Evolutionary conservation across 306 rosid genomes (phyloP).

Genomic region (Crataegus laevigata): DNA sequence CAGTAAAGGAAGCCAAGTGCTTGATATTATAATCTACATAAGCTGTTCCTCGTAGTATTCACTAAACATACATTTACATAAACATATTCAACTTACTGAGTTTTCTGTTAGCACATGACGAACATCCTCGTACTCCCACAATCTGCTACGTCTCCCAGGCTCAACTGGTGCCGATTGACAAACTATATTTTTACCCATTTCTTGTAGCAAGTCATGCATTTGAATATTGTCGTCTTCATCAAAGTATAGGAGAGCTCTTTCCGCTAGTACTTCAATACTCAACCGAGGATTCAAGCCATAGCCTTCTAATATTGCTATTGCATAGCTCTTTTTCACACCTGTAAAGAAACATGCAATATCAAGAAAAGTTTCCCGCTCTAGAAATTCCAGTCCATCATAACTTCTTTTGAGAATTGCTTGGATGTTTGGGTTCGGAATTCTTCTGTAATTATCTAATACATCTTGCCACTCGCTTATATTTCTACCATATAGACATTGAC

Average conservation of each 20-base stretch:
- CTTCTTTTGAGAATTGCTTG: slow-evolving; percentile 23
- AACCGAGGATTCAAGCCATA: slow-evolving; percentile 6
- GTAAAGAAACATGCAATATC: slow-evolving; percentile 37
- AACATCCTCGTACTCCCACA: slow-evolving; percentile 28
- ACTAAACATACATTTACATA: neutral
- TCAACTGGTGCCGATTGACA: neutral
- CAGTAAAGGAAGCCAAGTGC: neutral
- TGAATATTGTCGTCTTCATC: neutral
- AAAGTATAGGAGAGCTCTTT: slow-evolving; percentile 1
- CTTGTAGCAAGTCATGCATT: slow-evolving; percentile 42
- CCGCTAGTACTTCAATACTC: neutral
- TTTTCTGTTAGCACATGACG: neutral
- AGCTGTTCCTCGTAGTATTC: neutral
- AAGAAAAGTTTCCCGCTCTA: slow-evolving; percentile 16
- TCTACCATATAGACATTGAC: slow-evolving; percentile 11
- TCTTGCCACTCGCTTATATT: slow-evolving; percentile 19
- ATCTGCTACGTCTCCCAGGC: slow-evolving; percentile 13
- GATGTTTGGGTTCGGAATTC: slow-evolving; percentile 23
- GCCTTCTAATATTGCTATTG: slow-evolving; percentile 18
- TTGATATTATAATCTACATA: no score
- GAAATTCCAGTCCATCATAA: slow-evolving; percentile 16
- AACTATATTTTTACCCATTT: slow-evolving; percentile 26
- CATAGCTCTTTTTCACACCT: slow-evolving; percentile 3
- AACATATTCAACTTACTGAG: neutral
- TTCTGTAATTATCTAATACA: slow-evolving; percentile 15